These are phyloP conservation scores for Cylindrodendrum hubeiense DNA, from an alignment of 2,329 filamentous ascomycete species.

Conservation along the genomic window DNA sequence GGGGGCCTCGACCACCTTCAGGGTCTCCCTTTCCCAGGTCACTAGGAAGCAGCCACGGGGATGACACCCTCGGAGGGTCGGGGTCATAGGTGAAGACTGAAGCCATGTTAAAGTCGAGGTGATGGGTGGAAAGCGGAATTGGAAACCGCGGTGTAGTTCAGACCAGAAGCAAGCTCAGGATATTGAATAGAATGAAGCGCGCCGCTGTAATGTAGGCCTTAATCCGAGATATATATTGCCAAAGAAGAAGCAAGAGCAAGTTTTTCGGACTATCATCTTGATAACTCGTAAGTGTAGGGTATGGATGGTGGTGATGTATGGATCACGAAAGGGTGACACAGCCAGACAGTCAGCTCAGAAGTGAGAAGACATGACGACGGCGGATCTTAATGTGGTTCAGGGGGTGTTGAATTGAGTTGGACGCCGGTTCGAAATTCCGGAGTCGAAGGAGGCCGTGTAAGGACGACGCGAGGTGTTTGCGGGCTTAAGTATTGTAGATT, in stretches of 20 bases:
- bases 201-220: slow-evolving; percentile 25
- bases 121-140: slow-evolving; percentile 57
- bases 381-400: neutral
- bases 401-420: neutral
- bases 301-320: slow-evolving; percentile 28
- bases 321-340: slow-evolving; percentile 37
- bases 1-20: slow-evolving; percentile 34
- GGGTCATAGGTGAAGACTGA: slow-evolving; percentile 97
- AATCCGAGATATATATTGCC: slow-evolving; percentile 23
- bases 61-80: slow-evolving; percentile 87
- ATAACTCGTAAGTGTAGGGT: slow-evolving; percentile 23
- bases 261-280: slow-evolving; percentile 44
- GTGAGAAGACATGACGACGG: slow-evolving; percentile 38
- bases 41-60: slow-evolving; percentile 82
- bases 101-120: slow-evolving; percentile 71
- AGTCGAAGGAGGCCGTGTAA: neutral
- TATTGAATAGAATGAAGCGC: slow-evolving; percentile 29
- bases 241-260: slow-evolving; percentile 28
- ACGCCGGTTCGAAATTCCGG: neutral
- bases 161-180: slow-evolving; percentile 25
- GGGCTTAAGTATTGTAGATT: slow-evolving; percentile 4
- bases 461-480: slow-evolving; percentile 5
- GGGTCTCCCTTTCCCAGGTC: slow-evolving; percentile 54
- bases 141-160: slow-evolving; percentile 3
- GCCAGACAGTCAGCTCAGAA: slow-evolving; percentile 36